Base-by-base conservation (phyloP, 164 flowering plant species). In the Tetracentron sinense region DNA sequence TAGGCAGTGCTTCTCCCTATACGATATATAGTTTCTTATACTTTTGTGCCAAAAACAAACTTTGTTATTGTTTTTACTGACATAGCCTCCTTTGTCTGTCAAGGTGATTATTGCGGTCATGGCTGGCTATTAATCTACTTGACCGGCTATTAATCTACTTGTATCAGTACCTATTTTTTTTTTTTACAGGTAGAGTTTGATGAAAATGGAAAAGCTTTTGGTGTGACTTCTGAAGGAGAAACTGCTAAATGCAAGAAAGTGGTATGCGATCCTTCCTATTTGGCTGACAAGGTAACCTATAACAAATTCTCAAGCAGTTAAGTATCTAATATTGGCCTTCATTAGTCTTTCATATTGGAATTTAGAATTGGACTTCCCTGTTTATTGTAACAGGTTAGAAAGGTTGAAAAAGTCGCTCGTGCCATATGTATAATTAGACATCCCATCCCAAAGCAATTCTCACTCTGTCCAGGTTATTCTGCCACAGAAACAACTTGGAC, bases 161-260 rank as follows among this genome's bases (percentile, higher is more conserved):
- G n/a, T n/a, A n/a, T n/a, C n/a, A n/a, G n/a, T n/a, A n/a, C n/a
- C n/a, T n/a, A n/a, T n/a, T n/a, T n/a, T n/a, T n/a, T n/a, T n/a
- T n/a, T n/a, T n/a, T n/a, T n/a, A 42, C 71, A 92, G 97, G 97
- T 90, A 19, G 97, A 84, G 72, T 87, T 85, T 67, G 96, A 87
- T 69, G 77, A 29, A 16, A 71, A 67, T 76, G 98, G 98, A 44
- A 90, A 85, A 72, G 98, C 79, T n/a, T 50, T 70, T 58, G 98
- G 97, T 26, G 98, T 94, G 66, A 87, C 97, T 3, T 94, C 95
- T 59, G 96, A 89, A 76, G 97, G 98, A 62, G 97, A 94, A 84
- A 94, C 97, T 64, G 96, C 98, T 3, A 90, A 87, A 70, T 89
- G 98, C 88, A 94, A 90, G 75, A 94, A 94, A 80, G 90, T 94